Conservation (phyloP, 2,329 filamentous ascomycete genomes). For the Sporothrix globosa region DNA sequence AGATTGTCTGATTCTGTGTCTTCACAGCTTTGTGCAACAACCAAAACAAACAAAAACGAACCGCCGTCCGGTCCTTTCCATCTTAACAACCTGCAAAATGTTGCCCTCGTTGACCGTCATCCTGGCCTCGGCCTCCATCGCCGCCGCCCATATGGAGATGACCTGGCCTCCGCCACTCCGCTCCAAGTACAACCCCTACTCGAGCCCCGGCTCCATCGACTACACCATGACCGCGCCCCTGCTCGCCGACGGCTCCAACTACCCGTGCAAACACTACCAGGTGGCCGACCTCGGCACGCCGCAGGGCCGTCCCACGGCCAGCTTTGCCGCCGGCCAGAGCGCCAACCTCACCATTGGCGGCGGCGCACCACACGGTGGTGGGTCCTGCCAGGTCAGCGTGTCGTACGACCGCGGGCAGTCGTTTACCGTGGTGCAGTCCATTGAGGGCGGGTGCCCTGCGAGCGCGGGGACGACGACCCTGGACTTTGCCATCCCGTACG, state of each 20-base stretch:
- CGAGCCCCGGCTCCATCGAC: slow-evolving; percentile 55
- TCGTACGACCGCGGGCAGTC: slow-evolving; percentile 72
- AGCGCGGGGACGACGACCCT: slow-evolving; percentile 53
- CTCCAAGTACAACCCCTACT: slow-evolving; percentile 57
- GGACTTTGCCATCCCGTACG: slow-evolving; percentile 67
- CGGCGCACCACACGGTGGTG: slow-evolving; percentile 66
- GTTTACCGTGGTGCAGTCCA: slow-evolving; percentile 69
- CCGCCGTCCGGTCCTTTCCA: not conserved
- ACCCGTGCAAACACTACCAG: slow-evolving; percentile 73
- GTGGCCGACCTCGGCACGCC: slow-evolving; percentile 51
- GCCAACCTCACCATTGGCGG: slow-evolving; percentile 69
- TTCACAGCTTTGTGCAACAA: not conserved
- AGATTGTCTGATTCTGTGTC: not conserved
- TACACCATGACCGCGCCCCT: slow-evolving; percentile 75
- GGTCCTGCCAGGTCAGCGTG: slow-evolving; percentile 75
- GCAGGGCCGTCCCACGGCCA: slow-evolving; percentile 58
- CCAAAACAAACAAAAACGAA: not conserved
- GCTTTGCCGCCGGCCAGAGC: slow-evolving; percentile 63
- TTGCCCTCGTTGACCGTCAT: slow-evolving; percentile 22
- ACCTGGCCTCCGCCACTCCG: slow-evolving; percentile 55
- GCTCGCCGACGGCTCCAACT: slow-evolving; percentile 62
- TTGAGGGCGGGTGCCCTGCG: slow-evolving; percentile 58
- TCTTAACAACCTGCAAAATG: not conserved
- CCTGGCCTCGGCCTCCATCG: slow-evolving; percentile 45
- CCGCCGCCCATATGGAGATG: slow-evolving; percentile 62